These are phyloP conservation scores for Curvularia hawaiiensis DNA, from an alignment of 2,329 filamentous ascomycete genomes.

Conservation along the genomic window DNA sequence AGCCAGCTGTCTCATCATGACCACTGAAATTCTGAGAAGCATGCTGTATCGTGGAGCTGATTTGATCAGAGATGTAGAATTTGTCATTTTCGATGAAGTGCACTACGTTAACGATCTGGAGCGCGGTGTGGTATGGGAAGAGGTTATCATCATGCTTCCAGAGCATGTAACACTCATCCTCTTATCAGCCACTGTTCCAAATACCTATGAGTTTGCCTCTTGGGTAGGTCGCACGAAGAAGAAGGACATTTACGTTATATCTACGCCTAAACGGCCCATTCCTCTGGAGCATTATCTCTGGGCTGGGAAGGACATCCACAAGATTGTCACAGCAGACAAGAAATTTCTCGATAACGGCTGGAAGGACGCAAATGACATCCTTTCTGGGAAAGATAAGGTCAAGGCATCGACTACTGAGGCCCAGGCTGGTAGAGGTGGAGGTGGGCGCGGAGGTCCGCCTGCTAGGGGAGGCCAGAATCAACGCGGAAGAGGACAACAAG, in stretches of 20 bases:
- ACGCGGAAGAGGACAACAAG: constrained; percentile 54
- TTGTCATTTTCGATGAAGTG: constrained; percentile 98
- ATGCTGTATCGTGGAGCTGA: constrained; percentile 98
- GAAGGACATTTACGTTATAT: constrained; percentile 99
- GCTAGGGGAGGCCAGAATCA: constrained; percentile 58
- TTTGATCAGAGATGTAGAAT: constrained; percentile 95
- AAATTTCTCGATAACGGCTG: constrained; percentile 90
- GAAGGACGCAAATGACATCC: constrained; percentile 86
- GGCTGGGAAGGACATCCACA: constrained; percentile 90
- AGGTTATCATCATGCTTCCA: constrained; percentile 99
- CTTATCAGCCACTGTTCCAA: constrained; percentile 94
- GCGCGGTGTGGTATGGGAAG: constrained; percentile 97
- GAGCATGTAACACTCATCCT: constrained; percentile 96
- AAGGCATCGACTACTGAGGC: constrained; percentile 61
- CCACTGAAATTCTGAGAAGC: constrained; percentile 94
- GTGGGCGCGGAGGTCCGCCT: constrained; percentile 50
- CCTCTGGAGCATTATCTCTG: constrained; percentile 96
- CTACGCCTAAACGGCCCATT: constrained; percentile 91
- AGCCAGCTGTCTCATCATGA: constrained; percentile 99
- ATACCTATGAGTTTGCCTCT: constrained; percentile 96
- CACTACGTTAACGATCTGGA: constrained; percentile 98
- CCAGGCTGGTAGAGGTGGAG: constrained; percentile 59
- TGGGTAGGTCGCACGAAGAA: constrained; percentile 99
- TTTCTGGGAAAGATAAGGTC: constrained; percentile 81
- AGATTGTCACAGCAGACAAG: constrained; percentile 93